Conservation (phyloP, 139 green algal species). For the Tetradesmus lagerheimii region DNA sequence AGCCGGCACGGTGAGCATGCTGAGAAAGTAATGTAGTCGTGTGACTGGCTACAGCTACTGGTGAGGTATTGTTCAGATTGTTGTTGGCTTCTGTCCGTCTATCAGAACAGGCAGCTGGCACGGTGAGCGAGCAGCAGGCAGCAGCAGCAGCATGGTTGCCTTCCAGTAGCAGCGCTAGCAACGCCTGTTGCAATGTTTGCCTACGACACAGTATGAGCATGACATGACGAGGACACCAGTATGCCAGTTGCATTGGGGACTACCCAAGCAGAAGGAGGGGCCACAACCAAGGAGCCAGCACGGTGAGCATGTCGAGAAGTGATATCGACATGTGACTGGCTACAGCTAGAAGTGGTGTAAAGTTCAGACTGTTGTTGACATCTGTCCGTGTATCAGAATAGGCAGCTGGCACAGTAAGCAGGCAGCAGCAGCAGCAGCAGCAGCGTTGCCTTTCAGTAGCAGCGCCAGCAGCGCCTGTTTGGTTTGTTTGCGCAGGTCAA, state of each 20-base stretch:
- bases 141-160: neutral
- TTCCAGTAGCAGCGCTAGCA: neutral
- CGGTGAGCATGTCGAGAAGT: neutral
- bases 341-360: too few relatives aligned
- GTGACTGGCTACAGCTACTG: too few relatives aligned
- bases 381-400: too few relatives aligned
- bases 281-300: constrained; percentile 62
- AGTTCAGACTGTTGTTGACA: constrained; percentile 81
- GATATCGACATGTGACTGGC: too few relatives aligned
- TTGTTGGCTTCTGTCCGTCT: too few relatives aligned
- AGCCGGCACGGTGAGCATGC: constrained; percentile 36
- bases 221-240: too few relatives aligned
- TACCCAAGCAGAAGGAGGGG: too few relatives aligned
- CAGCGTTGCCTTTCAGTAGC: neutral
- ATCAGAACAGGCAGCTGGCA: constrained; percentile 68
- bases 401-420: constrained; percentile 65
- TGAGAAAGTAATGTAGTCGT: neutral
- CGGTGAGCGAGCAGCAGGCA: constrained; percentile 45
- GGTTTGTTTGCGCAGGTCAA: too few relatives aligned
- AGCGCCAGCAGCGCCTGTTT: too few relatives aligned
- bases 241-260: too few relatives aligned
- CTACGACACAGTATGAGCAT: too few relatives aligned
- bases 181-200: too few relatives aligned
- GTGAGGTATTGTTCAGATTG: constrained; percentile 62
- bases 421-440: neutral